phyloP scores from a whole-genome alignment of 768 basidiomycete species.

The Pisolithus orientalis region DNA sequence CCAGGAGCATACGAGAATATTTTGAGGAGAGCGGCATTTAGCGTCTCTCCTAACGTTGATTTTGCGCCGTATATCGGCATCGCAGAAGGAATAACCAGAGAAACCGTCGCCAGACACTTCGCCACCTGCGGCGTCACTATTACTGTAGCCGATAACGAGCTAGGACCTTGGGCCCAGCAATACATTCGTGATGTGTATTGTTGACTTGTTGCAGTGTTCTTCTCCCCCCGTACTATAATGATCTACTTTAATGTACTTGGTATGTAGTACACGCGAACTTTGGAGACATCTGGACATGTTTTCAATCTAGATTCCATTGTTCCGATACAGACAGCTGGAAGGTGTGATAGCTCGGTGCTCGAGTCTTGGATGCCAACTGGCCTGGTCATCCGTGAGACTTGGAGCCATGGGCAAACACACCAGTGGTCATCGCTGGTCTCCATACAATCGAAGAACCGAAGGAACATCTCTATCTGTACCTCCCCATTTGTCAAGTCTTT shows the following conservation, averaged over 20 bases:
- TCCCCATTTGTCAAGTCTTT: constrained; percentile 86
- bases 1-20: constrained; percentile 35
- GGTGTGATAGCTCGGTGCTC: too few species aligned
- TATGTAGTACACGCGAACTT: constrained; percentile 8
- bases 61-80: constrained; percentile 28
- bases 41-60: constrained; percentile 27
- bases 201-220: constrained; percentile 8
- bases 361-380: too few species aligned
- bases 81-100: constrained; percentile 24
- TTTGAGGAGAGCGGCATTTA: constrained; percentile 29
- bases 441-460: too few species aligned
- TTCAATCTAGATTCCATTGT: constrained; percentile 9
- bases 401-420: too few species aligned
- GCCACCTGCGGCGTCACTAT: constrained; percentile 36
- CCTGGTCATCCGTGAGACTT: too few species aligned
- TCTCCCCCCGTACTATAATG: background rate
- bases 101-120: constrained; percentile 36
- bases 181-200: constrained; percentile 25
- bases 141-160: constrained; percentile 28
- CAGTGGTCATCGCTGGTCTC: too few species aligned
- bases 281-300: constrained; percentile 24
- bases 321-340: constrained; percentile 3
- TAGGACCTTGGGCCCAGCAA: constrained; percentile 35
- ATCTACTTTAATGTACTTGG: background rate
- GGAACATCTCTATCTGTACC: constrained; percentile 65